These are phyloP conservation scores for Aspergillus cavernicola DNA, from an alignment of 495 filamentous ascomycete genomes.

Conservation along the genomic window DNA sequence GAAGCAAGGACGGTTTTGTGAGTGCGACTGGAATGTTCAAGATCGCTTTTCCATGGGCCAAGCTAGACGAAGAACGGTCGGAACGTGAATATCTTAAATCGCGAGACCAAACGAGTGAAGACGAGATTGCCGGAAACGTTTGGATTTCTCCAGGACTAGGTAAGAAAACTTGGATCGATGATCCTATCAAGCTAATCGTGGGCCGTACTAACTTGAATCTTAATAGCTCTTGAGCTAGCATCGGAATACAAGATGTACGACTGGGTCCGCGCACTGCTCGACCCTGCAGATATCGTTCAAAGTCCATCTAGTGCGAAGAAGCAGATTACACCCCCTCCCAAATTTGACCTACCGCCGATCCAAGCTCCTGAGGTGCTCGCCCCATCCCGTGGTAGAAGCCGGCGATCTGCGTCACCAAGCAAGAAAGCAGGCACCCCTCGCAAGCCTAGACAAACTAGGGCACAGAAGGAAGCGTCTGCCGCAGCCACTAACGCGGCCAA, in stretches of 20 bases:
- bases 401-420: constrained; percentile 57
- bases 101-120: constrained; percentile 70
- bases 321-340: constrained; percentile 67
- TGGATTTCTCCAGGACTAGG: constrained; percentile 86
- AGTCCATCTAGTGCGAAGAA: constrained; percentile 56
- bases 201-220: not conserved
- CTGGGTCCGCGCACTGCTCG: constrained; percentile 88
- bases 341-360: constrained; percentile 51
- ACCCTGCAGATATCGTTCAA: constrained; percentile 64
- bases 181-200: not conserved
- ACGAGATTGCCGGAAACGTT: constrained; percentile 94
- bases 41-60: constrained; percentile 93
- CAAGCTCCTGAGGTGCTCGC: constrained; percentile 39
- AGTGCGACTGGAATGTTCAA: constrained; percentile 99
- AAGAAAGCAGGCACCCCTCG: constrained; percentile 62
- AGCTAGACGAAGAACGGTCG: constrained; percentile 72
- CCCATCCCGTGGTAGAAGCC: constrained; percentile 42
- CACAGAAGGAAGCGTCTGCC: constrained; percentile 47
- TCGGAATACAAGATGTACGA: constrained; percentile 76
- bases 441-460: constrained; percentile 65
- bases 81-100: constrained; percentile 85
- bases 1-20: constrained; percentile 89
- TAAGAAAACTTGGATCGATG: constrained; percentile 34
- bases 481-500: constrained; percentile 47
- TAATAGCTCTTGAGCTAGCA: constrained; percentile 72